phyloP scores from a whole-genome alignment of 306 rosid species.

The Styphnolobium japonicum region DNA sequence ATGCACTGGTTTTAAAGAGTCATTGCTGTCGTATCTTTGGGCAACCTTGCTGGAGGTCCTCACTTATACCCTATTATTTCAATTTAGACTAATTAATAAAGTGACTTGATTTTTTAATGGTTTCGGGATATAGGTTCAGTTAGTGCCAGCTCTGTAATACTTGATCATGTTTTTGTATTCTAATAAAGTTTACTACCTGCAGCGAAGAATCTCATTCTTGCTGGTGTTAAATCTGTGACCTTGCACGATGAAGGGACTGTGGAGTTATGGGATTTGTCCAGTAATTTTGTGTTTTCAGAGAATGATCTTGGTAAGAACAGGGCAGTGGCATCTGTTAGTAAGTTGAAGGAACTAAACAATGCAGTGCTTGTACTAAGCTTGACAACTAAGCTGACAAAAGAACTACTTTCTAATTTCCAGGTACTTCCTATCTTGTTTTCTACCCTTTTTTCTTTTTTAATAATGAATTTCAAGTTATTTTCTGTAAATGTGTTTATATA shows the following conservation, averaged over 20 bases:
- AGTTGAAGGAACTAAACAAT: slow-evolving; percentile 91
- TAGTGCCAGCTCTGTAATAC: background rate
- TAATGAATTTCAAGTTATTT: background rate
- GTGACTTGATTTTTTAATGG: background rate
- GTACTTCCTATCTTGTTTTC: slow-evolving; percentile 29
- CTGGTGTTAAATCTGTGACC: slow-evolving; percentile 92
- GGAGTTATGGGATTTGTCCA: slow-evolving; percentile 83
- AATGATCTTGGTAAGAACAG: slow-evolving; percentile 85
- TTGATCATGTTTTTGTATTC: background rate
- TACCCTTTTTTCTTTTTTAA: background rate
- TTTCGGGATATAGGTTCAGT: background rate
- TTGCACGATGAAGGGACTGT: slow-evolving; percentile 86
- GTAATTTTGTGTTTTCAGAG: slow-evolving; percentile 73
- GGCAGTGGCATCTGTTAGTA: slow-evolving; percentile 72
- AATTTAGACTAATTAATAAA: background rate
- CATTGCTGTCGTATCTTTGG: background rate
- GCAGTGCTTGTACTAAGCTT: slow-evolving; percentile 65
- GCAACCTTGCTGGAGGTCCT: background rate
- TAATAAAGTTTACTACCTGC: slow-evolving; percentile 32
- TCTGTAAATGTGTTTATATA: background rate
- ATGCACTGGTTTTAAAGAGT: background rate
- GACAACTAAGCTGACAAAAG: slow-evolving; percentile 56
- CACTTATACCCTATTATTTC: background rate
- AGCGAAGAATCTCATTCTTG: slow-evolving; percentile 92
- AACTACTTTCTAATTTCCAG: slow-evolving; percentile 79